Evolutionary conservation across 148 eudicot species (phyloP), one percentile per base, ranked within the genome.

Genomic region (Persicaria maculosa): DNA sequence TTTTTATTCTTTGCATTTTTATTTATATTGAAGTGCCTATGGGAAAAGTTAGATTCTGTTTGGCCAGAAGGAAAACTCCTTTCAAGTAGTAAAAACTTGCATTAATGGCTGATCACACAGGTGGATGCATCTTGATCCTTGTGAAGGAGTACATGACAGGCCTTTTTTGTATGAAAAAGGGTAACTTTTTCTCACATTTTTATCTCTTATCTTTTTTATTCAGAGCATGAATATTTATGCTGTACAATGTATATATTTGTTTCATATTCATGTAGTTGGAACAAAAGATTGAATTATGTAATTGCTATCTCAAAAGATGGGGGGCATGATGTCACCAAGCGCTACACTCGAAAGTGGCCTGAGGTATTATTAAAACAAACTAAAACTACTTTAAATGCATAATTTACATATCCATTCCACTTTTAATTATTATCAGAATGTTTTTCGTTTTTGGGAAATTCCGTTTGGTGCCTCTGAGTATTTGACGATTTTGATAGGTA

Each of bases 91-190:
- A 40, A 65, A 14, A 15, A 43, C 10, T 20, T 65, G 17, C 46
- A 11, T 55, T 55, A 78, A 20, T 36, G 19, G 25, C 9, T 65
- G 11, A 74, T 43, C 52, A 17, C 58, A 47, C 92, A 92, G 98
- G 82, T 95, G 98, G 98, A 92, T 95, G 91, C 98, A 95, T 83
- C 97, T 95, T 79, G 98, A 95, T 86, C 98, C 98, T 20, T 92
- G 98, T 81, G 98, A 95, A 77, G 97, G 89, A 76, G 87, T 90
- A 79, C 90, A 87, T 82, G 98, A 95, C 86, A 92, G 82, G 57
- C 97, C 98, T 10, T 79, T 95, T 73, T 76, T 95, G n/a, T 95
- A 95, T 82, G 97, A 95, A 82, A 92, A 88, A 74, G 98, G 98
- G 98, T 95, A 88, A 71, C 58, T 73, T 61, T 55, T 74, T 40